These are phyloP conservation scores for Pulveroboletus sp. DNA, from an alignment of 768 basidiomycete species.

Conservation along the genomic window DNA sequence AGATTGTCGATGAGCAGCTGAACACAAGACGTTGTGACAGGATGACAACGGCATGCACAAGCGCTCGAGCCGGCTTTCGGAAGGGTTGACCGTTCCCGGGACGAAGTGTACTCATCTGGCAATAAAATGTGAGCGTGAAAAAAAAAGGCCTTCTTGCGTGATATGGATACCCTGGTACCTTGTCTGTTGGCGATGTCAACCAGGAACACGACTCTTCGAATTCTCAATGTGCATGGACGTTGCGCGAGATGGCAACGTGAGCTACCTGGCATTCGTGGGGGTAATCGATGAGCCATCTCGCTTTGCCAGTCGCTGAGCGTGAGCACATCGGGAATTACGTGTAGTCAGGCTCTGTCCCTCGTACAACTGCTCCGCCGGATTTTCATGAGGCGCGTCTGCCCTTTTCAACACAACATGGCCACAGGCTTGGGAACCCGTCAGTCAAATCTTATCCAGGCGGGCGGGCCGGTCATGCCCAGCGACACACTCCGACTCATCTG, in stretches of 20 bases:
- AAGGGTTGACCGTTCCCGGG: no score
- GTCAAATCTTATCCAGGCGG: conserved; percentile 23
- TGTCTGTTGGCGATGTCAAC: conserved; percentile 2
- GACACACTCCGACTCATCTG: no score
- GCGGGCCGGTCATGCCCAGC: no score
- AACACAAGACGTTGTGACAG: no score
- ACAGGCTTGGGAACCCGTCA: conserved; percentile 26
- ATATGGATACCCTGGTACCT: no score
- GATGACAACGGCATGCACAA: no score
- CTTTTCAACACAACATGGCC: conserved; percentile 15
- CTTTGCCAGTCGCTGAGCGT: conserved; percentile 6
- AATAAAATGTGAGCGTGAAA: no score
- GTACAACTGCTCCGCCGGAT: conserved; percentile 21
- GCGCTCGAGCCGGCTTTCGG: no score
- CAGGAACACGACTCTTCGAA: conserved; percentile 11
- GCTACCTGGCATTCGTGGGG: conserved; percentile 8
- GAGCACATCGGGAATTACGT: conserved; percentile 15
- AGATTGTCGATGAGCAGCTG: no score
- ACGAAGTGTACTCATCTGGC: no score
- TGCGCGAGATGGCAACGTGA: conserved; percentile 6
- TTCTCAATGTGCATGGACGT: neutral
- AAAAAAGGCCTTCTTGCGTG: no score
- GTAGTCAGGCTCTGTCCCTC: conserved; percentile 2
- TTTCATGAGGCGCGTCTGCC: conserved; percentile 15
- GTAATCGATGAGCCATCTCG: conserved; percentile 8